A percentile compares a stretch with the other conserved stretches of the same genome.
phyloP scores from a whole-genome alignment of 192 early-diverging fungal genomes.

The Linnemannia zychae region DNA sequence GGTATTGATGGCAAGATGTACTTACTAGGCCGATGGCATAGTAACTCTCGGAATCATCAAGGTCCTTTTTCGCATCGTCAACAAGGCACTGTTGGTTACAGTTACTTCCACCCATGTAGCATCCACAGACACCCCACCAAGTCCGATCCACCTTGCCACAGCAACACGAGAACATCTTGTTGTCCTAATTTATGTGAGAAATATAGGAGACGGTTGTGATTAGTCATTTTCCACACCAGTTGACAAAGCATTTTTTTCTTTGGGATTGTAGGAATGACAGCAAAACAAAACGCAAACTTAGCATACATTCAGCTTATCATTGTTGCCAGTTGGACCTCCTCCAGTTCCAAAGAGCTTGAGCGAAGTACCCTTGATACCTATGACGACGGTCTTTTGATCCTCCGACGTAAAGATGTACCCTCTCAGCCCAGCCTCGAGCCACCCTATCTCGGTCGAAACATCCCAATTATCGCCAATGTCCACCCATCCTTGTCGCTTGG shows the following conservation, averaged over 20 bases:
- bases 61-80: constrained; percentile 37
- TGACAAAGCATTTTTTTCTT: not conserved
- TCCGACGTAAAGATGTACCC: constrained; percentile 88
- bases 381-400: constrained; percentile 73
- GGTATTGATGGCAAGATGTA: not conserved
- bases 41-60: constrained; percentile 67
- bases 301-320: constrained; percentile 78
- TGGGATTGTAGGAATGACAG: not conserved
- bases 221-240: not conserved
- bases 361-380: constrained; percentile 90
- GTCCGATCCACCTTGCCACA: constrained; percentile 86
- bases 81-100: constrained; percentile 73
- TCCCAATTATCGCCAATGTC: constrained; percentile 74
- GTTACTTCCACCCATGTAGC: constrained; percentile 69
- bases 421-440: constrained; percentile 75
- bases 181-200: constrained; percentile 68
- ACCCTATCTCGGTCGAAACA: constrained; percentile 64
- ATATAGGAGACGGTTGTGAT: not conserved
- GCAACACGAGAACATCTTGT: constrained; percentile 96
- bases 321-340: constrained; percentile 74
- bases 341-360: constrained; percentile 52
- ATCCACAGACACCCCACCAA: constrained; percentile 90
- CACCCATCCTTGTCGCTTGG: constrained; percentile 69
- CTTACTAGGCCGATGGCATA: constrained; percentile 59
- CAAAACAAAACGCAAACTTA: not conserved